Percentiles rank a stretch among this genome's conserved stretches.
These are phyloP conservation scores for Eucalyptus grandis DNA, from an alignment of 345 rosid species.

Conservation along the genomic window DNA sequence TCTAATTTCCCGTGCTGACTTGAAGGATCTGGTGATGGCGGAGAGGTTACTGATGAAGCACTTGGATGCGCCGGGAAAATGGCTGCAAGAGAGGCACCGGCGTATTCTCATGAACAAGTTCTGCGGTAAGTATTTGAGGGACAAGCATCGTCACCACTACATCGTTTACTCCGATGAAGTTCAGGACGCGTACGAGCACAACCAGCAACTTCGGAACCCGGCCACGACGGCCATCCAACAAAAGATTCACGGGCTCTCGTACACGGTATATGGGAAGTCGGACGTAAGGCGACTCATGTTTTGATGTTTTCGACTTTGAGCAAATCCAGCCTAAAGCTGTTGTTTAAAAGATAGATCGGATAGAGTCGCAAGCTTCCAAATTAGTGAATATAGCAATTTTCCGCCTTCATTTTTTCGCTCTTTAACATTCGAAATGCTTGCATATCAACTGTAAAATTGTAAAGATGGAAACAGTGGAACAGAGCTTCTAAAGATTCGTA, in stretches of 20 bases:
- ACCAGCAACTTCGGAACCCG: conserved; percentile 70
- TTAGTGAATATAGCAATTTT: too few species aligned
- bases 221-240: conserved; percentile 79
- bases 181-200: conserved; percentile 63
- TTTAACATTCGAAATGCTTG: too few species aligned
- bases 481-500: too few species aligned
- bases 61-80: conserved; percentile 84
- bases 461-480: too few species aligned
- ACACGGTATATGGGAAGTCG: conserved; percentile 72
- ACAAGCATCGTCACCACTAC: conserved; percentile 53
- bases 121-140: conserved; percentile 80
- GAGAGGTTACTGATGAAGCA: conserved; percentile 87
- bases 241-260: conserved; percentile 83
- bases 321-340: conserved; percentile 62
- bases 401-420: too few species aligned
- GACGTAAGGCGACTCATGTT: conserved; percentile 92
- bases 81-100: conserved; percentile 85
- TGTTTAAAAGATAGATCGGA: too few species aligned
- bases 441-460: too few species aligned
- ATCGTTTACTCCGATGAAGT: conserved; percentile 61
- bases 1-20: not conserved
- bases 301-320: conserved; percentile 91
- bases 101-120: conserved; percentile 84
- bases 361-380: too few species aligned
- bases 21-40: conserved; percentile 80